Conservation (phyloP, 495 filamentous ascomycete genomes). For the Aspergillus sclerotioniger region DNA sequence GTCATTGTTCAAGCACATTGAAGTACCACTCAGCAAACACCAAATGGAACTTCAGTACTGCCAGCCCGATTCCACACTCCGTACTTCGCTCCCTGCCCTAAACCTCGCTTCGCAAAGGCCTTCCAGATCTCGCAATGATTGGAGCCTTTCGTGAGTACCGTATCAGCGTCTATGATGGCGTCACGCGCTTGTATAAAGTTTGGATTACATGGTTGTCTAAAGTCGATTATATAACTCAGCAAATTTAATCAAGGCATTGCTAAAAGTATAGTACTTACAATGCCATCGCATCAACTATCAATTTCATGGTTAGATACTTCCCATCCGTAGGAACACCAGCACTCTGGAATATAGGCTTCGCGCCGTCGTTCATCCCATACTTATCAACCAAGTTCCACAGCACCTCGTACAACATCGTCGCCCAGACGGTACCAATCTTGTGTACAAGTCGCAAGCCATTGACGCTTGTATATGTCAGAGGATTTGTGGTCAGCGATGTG, state of each 20-base stretch:
- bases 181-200: conserved; percentile 49
- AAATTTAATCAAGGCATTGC: too few species aligned
- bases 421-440: conserved; percentile 50
- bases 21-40: background rate
- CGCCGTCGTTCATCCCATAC: conserved; percentile 38
- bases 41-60: background rate
- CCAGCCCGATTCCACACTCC: background rate
- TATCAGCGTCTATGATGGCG: conserved; percentile 53
- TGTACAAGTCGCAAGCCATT: conserved; percentile 22
- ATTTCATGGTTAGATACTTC: conserved; percentile 49
- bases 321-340: conserved; percentile 35
- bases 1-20: too few species aligned
- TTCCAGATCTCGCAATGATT: conserved; percentile 54
- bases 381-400: conserved; percentile 40
- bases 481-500: conserved; percentile 43
- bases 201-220: conserved; percentile 49
- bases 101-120: conserved; percentile 53
- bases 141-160: conserved; percentile 44
- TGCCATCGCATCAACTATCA: conserved; percentile 52
- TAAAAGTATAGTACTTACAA: conserved; percentile 20
- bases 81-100: conserved; percentile 25
- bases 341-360: conserved; percentile 2
- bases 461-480: conserved; percentile 39
- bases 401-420: conserved; percentile 48
- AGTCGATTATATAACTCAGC: too few species aligned